These are phyloP conservation scores for Populus hybrid DNA, from an alignment of 441 rosid genomes.

Conservation along the genomic window DNA sequence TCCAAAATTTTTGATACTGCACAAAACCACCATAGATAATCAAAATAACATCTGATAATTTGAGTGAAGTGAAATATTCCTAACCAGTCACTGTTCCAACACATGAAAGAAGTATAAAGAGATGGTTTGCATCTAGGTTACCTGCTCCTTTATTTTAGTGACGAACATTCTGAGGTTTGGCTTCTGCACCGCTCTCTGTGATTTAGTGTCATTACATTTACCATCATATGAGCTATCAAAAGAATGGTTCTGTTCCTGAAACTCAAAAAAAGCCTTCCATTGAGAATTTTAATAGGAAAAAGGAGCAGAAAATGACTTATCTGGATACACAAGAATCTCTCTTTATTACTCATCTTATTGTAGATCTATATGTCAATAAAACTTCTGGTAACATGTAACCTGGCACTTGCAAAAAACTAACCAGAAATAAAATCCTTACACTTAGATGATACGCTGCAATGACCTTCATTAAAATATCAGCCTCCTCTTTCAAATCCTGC, in stretches of 20 bases:
- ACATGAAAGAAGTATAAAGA: not conserved
- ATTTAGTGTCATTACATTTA: conserved; percentile 28
- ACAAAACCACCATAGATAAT: conserved; percentile 22
- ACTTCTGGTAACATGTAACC: not conserved
- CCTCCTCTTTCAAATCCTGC: conserved; percentile 68
- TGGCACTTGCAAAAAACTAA: not conserved
- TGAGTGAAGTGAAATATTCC: not conserved
- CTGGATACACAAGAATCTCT: not conserved
- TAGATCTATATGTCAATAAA: not conserved
- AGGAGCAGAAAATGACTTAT: not conserved
- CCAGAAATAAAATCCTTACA: not conserved
- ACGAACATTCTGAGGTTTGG: conserved; percentile 59
- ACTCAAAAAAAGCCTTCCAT: conserved; percentile 17
- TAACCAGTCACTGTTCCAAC: not conserved
- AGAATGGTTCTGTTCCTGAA: conserved; percentile 34
- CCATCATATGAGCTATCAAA: conserved; percentile 39
- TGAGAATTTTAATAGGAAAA: not conserved
- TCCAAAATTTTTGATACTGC: conserved; percentile 55
- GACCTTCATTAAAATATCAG: conserved; percentile 59
- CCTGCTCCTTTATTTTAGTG: conserved; percentile 74
- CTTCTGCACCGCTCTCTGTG: conserved; percentile 32
- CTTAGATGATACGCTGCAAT: conserved; percentile 57
- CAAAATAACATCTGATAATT: conserved; percentile 15
- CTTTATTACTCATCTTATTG: not conserved
- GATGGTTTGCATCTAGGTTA: conserved; percentile 16